Base-by-base conservation (phyloP, 2,329 filamentous ascomycete genomes). In the Calycina herbarum region DNA sequence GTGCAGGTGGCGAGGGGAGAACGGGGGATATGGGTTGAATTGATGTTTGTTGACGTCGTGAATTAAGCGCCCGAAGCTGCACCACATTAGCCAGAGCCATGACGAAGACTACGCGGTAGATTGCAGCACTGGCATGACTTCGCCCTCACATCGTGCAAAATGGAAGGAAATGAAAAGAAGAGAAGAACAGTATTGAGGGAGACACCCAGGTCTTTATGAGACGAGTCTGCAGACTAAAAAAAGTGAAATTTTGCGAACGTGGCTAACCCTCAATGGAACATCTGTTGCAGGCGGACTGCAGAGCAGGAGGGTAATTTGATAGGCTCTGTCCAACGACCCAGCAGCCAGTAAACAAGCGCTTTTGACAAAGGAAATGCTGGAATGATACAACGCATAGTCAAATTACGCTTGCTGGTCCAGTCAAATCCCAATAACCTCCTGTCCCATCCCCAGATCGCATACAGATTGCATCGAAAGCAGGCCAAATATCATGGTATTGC, bases 301-400 rank as follows among this genome's bases (percentile, higher is more conserved):
- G 68, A 71, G 70, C 67, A 66, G 67, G 62, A 73, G 65, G 70
- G 68, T 68, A 67, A 70, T 68, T 61, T 76, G 74, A 73, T 76
- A 73, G 74, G 74, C 70, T 72, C 70, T 70, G 64, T 64, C 59
- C 62, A 65, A 68, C 65, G 59, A 64, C 64, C 57, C 58, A 71
- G 67, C 67, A 75, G 68, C 74, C 74, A 76, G 73, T 76, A 67
- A 75, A 68, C 70, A 72, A 67, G 72, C 73, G 71, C 69, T 73
- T 66, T 73, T 70, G 68, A 75, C 66, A 73, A 73, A 72, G 67
- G 71, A 72, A 70, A 74, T 73, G 73, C 70, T 74, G 70, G 70
- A 74, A 72, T 73, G 71, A 75, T 75, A 76, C 74, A 76, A 74
- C 72, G 73, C 73, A 76, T 73, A 73, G 69, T 67, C 69, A 72